phyloP scores from a whole-genome alignment of 768 basidiomycete species.

The Mycena leptocephala region DNA sequence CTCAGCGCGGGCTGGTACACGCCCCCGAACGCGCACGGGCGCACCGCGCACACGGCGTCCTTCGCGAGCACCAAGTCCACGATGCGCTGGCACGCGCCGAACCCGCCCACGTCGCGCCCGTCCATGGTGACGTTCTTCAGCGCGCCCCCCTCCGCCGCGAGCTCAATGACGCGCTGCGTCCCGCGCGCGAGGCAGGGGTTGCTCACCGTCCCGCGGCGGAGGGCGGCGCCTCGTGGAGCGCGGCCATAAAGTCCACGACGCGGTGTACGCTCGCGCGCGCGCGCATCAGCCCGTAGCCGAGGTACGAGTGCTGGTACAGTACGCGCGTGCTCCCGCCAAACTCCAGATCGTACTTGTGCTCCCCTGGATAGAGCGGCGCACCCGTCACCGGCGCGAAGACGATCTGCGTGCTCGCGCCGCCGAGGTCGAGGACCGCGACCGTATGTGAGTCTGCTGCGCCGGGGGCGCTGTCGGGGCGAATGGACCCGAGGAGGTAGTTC shows the following conservation, averaged over 20 bases:
- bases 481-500: conserved; percentile 89
- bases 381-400: conserved; percentile 91
- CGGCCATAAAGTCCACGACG: conserved; percentile 58
- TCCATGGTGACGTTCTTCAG: conserved; percentile 86
- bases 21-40: conserved; percentile 97
- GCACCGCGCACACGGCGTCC: conserved; percentile 92
- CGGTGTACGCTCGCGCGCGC: conserved; percentile 80
- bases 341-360: conserved; percentile 90
- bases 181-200: conserved; percentile 90
- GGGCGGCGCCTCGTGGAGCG: conserved; percentile 48
- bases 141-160: conserved; percentile 65
- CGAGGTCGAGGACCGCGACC: conserved; percentile 95
- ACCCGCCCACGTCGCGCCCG: conserved; percentile 86
- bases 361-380: conserved; percentile 75
- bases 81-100: conserved; percentile 88
- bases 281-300: too few species aligned
- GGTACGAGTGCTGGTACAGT: too few species aligned
- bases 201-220: conserved; percentile 52
- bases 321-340: conserved; percentile 70
- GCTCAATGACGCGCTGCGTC: conserved; percentile 73
- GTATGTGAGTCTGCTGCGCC: conserved; percentile 64
- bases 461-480: conserved; percentile 70
- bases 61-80: conserved; percentile 95
- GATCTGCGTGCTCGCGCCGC: conserved; percentile 98
- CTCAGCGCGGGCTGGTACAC: conserved; percentile 96